Conservation (phyloP, 805 yeast genomes). For the Sugiyamaella lignohabitans region DNA sequence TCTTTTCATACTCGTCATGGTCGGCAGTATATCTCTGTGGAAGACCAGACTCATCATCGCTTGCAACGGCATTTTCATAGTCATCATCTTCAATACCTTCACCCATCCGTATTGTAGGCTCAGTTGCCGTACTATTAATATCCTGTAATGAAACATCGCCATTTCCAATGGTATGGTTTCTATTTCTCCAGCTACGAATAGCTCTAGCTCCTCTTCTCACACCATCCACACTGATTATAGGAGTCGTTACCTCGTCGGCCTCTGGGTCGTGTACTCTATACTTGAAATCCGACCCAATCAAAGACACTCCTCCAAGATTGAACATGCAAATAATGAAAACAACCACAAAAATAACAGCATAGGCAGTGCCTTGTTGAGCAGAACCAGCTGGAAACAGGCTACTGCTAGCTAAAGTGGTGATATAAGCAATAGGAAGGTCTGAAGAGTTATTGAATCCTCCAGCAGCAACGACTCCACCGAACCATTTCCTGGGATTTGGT, state of each 20-base stretch:
- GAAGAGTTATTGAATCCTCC: slow-evolving; percentile 74
- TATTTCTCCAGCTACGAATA: not conserved
- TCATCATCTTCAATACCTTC: not conserved
- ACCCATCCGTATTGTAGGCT: not conserved
- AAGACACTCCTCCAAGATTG: slow-evolving; percentile 66
- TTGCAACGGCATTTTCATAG: not conserved
- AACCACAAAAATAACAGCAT: slow-evolving; percentile 69
- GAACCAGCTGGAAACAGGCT: slow-evolving; percentile 48
- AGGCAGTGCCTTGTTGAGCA: slow-evolving; percentile 74
- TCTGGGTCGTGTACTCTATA: slow-evolving; percentile 3
- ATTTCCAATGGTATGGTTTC: too few relatives aligned
- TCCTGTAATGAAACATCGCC: too few relatives aligned
- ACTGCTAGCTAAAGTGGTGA: slow-evolving; percentile 56
- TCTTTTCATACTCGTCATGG: not conserved
- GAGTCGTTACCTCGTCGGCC: not conserved
- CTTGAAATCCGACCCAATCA: slow-evolving; percentile 66
- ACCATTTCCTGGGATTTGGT: slow-evolving; percentile 65
- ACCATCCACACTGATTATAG: slow-evolving; percentile 1
- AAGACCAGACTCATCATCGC: not conserved
- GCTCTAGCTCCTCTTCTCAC: not conserved
- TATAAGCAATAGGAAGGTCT: slow-evolving; percentile 80
- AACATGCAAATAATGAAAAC: slow-evolving; percentile 62
- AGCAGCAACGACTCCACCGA: slow-evolving; percentile 66
- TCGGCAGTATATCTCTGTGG: not conserved
- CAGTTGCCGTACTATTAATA: not conserved